phyloP scores from a whole-genome alignment of 192 early-diverging fungal species.

The Jimgerdemannia lactiflua region DNA sequence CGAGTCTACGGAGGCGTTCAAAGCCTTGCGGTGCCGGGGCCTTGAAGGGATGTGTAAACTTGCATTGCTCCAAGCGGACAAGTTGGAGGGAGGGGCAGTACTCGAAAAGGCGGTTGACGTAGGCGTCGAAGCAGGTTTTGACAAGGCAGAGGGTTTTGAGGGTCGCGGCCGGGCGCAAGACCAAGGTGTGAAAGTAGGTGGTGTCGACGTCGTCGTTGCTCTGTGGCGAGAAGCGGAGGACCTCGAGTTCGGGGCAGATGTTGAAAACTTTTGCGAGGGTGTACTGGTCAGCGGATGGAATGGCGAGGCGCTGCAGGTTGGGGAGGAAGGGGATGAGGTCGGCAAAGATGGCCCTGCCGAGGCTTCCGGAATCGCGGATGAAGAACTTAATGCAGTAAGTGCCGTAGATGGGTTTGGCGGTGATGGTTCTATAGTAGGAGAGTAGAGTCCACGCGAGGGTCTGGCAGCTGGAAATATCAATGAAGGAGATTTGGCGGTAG shows the following conservation, averaged over 20 bases:
- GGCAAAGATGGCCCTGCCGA: neutral
- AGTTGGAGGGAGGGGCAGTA: neutral
- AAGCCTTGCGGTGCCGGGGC: neutral
- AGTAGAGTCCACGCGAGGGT: neutral
- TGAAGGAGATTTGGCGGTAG: neutral
- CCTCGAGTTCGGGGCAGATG: neutral
- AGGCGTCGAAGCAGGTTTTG: neutral
- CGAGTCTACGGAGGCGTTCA: neutral
- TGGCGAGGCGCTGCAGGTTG: neutral
- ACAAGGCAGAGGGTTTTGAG: neutral
- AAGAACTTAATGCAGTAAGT: neutral
- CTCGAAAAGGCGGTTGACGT: neutral
- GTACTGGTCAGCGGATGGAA: neutral
- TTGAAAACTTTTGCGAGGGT: neutral
- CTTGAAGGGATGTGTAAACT: neutral
- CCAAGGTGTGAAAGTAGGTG: neutral
- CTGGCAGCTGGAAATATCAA: neutral
- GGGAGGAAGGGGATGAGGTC: neutral
- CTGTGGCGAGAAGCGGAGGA: neutral
- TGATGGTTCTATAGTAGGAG: neutral
- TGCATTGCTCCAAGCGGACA: neutral
- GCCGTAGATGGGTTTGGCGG: neutral
- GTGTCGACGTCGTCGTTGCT: neutral
- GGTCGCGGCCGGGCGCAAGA: neutral
- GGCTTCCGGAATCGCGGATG: neutral